Evolutionary conservation across 345 rosid species (phyloP), one percentile per base, ranked within the genome.

Genomic region (Rhizophora apiculata): DNA sequence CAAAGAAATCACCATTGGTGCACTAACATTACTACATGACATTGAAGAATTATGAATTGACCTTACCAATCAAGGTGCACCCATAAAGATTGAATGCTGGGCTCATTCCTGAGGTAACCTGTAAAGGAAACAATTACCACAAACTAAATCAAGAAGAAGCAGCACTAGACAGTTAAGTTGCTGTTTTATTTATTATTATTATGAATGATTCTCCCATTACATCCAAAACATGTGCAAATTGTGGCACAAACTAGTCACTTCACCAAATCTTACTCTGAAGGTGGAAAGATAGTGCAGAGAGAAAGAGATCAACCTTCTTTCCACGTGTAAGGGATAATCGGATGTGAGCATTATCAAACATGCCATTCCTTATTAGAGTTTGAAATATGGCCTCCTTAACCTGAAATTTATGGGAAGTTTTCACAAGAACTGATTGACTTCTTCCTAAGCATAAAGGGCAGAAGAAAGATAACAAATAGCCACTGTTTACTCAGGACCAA

Each of bases 31-130:
- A 19, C 18, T 59, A 59, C 52, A 53, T 20, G 19, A 26, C 22
- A 65, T 68, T 55, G 60, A 57, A 62, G 49, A 67, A 71, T 22
- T 63, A 22, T 11, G 68, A 80, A 52, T 71, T 68, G n/a, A 31
- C 16, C 61, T 70, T 87, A 93, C 98, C 97, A 1, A 93, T 90
- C 64, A 90, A 81, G 3, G 97, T 93, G 78, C 97, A 90, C 63
- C 96, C 97, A 78, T 85, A 89, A 24, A 73, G 92, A 75, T 91
- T 93, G 80, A 90, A 93, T 56, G 82, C 87, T 68, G 98, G 98
- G 83, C 97, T 90, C 97, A 93, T 93, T 70, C 97, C 96, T 62
- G 98, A 93, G 65, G 97, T 85, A 56, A 93, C 96, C 96, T 92
- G 79, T 62, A 78, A 19, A 73, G 55, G 43, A 43, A 53, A 63